Evolutionary conservation across 75 land plant genomes (phyloP).

Genomic region (Cunninghamia lanceolata): DNA sequence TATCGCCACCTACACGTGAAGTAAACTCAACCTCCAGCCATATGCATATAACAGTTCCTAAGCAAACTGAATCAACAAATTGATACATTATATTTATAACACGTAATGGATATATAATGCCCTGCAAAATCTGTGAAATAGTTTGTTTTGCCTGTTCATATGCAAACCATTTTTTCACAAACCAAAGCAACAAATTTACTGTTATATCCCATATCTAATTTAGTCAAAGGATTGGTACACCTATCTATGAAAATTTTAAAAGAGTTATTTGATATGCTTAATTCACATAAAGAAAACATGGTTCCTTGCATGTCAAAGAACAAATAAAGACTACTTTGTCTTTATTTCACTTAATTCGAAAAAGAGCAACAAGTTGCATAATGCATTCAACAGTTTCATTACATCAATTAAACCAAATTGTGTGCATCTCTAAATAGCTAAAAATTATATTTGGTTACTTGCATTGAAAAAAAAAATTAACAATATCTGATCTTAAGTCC

Average conservation of each 20-base stretch:
- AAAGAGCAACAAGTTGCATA: not conserved
- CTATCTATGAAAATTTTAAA: not conserved
- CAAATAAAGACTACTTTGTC: not conserved
- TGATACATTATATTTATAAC: not conserved
- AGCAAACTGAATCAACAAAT: not conserved
- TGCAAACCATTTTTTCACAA: not conserved
- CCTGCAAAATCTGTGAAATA: not conserved
- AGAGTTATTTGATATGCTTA: not conserved
- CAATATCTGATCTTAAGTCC: not conserved
- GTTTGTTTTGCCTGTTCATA: not conserved
- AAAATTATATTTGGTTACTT: too few species aligned
- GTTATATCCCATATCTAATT: not conserved
- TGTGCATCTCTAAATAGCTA: not conserved
- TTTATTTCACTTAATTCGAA: not conserved
- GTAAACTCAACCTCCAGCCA: not conserved
- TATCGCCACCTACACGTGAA: not conserved
- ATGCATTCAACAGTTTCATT: too few species aligned
- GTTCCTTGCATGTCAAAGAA: not conserved
- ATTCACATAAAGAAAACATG: not conserved
- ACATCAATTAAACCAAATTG: too few species aligned
- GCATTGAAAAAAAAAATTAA: too few species aligned
- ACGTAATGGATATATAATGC: not conserved
- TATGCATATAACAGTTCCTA: not conserved
- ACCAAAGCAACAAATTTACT: not conserved
- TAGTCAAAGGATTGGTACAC: not conserved